Conservation (phyloP, 768 basidiomycete species). For the Russula vinacea region DNA sequence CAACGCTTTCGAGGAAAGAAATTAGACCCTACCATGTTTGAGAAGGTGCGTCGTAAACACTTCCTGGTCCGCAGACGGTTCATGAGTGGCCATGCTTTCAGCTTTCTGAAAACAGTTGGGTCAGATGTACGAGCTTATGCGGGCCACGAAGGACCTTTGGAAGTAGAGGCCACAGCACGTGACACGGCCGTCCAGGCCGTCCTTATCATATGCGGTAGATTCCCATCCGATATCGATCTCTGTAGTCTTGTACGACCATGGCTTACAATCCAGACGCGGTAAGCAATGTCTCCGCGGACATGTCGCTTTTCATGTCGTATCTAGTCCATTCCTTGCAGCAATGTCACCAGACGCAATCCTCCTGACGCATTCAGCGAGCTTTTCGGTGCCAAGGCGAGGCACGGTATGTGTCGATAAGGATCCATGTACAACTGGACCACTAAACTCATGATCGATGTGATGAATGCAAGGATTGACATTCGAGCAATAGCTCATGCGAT, state of each 20-base stretch:
- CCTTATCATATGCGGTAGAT: background rate
- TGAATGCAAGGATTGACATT: conserved; percentile 58
- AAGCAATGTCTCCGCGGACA: background rate
- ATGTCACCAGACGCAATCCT: background rate
- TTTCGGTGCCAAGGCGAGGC: background rate
- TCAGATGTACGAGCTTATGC: conserved; percentile 93
- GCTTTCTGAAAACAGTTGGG: conserved; percentile 89
- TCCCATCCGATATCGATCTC: background rate
- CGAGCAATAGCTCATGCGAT: conserved; percentile 64
- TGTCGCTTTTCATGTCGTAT: background rate
- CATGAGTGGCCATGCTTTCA: conserved; percentile 34
- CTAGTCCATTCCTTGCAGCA: conserved; percentile 6
- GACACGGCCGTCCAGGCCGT: no score
- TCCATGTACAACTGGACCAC: conserved; percentile 58
- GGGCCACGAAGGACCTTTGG: conserved; percentile 85
- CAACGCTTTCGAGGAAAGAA: conserved; percentile 58
- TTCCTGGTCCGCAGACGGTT: background rate
- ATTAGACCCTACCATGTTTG: conserved; percentile 66
- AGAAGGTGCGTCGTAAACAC: conserved; percentile 53
- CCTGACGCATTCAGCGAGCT: background rate
- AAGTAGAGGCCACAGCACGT: conserved; percentile 38
- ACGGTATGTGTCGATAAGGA: conserved; percentile 5
- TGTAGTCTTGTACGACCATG: conserved; percentile 2
- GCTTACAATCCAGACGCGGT: conserved; percentile 9
- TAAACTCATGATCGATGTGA: conserved; percentile 37